Conservation (phyloP, 495 filamentous ascomycete species). For the Penicillium macrosclerotiorum region DNA sequence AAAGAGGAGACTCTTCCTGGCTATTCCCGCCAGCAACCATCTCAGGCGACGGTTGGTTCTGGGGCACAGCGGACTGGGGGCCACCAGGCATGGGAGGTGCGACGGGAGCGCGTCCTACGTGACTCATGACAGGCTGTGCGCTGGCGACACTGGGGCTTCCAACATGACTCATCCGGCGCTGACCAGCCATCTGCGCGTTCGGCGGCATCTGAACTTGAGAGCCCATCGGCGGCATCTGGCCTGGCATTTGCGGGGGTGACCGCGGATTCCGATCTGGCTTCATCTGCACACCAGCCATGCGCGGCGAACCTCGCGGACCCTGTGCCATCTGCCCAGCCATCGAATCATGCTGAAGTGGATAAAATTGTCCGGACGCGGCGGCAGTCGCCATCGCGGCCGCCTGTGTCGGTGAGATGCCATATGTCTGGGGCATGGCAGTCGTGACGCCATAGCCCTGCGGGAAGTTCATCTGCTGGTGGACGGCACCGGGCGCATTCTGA, state of each 20-base stretch:
- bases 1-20: conserved; percentile 88
- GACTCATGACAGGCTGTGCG: conserved; percentile 48
- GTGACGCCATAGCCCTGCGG: conserved; percentile 51
- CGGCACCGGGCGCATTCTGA: conserved; percentile 44
- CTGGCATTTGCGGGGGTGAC: conserved; percentile 49
- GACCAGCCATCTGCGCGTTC: conserved; percentile 40
- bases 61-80: conserved; percentile 52
- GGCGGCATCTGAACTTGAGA: conserved; percentile 48
- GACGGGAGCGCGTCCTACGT: conserved; percentile 47
- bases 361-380: conserved; percentile 53
- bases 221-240: conserved; percentile 51
- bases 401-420: conserved; percentile 52
- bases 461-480: conserved; percentile 54
- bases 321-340: conserved; percentile 49
- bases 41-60: conserved; percentile 79
- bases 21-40: conserved; percentile 65
- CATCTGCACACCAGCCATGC: conserved; percentile 49
- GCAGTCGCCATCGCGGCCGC: conserved; percentile 58
- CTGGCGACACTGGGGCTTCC: conserved; percentile 46
- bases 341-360: conserved; percentile 47
- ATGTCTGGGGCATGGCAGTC: conserved; percentile 46
- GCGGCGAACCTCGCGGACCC: conserved; percentile 49
- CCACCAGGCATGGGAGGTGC: conserved; percentile 49
- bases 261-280: conserved; percentile 53
- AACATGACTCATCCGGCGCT: conserved; percentile 51